phyloP scores from a whole-genome alignment of 768 basidiomycete species.

The Suillus placidus region DNA sequence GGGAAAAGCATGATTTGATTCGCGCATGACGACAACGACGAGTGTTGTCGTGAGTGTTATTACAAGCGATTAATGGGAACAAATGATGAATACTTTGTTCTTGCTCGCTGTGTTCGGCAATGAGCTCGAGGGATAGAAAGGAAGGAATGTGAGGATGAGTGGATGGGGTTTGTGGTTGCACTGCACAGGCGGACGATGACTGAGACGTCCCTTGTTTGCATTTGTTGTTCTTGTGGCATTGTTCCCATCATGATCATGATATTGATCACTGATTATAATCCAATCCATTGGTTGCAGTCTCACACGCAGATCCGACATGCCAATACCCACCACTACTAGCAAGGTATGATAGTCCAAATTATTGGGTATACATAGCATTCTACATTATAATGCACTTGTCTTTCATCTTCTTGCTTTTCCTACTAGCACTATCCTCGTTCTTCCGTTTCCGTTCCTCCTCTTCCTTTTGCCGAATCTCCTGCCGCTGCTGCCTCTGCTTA shows the following conservation, averaged over 20 bases:
- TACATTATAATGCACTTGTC: constrained; percentile 64
- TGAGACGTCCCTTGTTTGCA: constrained; percentile 32
- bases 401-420: constrained; percentile 43
- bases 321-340: too few relatives aligned
- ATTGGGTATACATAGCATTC: neutral
- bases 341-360: neutral
- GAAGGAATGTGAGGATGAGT: constrained; percentile 18
- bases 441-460: constrained; percentile 28
- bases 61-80: neutral
- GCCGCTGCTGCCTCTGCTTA: constrained; percentile 33
- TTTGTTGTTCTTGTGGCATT: constrained; percentile 33
- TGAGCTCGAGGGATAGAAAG: constrained; percentile 12
- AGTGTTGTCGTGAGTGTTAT: constrained; percentile 15
- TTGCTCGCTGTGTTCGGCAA: constrained; percentile 2
- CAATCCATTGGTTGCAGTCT: neutral
- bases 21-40: constrained; percentile 63
- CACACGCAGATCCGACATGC: neutral
- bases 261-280: neutral
- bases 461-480: constrained; percentile 11
- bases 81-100: constrained; percentile 18
- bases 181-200: constrained; percentile 30
- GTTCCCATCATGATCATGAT: constrained; percentile 2
- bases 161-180: constrained; percentile 30
- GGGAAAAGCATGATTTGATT: constrained; percentile 94
- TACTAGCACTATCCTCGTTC: constrained; percentile 31